These are phyloP conservation scores for Mycena rosella DNA, from an alignment of 768 basidiomycete genomes.

Conservation along the genomic window DNA sequence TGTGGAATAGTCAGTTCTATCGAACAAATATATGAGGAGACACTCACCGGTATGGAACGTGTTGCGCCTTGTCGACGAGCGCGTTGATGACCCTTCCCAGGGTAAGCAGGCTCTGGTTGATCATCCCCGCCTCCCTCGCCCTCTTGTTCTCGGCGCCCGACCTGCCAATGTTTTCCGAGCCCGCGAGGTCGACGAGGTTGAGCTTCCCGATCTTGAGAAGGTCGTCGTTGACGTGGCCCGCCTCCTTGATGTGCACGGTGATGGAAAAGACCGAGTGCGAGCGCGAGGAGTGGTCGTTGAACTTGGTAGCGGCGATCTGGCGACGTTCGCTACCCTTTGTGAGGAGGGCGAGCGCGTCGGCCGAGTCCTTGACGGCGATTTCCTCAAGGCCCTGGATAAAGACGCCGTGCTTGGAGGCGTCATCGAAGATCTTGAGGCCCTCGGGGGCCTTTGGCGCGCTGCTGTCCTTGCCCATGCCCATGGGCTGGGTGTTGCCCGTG, in stretches of 20 bases:
- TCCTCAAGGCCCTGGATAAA: slow-evolving; percentile 97
- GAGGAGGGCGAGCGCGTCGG: slow-evolving; percentile 86
- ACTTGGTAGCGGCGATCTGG: slow-evolving; percentile 95
- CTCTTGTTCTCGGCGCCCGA: slow-evolving; percentile 96
- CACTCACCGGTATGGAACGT: slow-evolving; percentile 92
- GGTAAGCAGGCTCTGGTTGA: slow-evolving; percentile 97
- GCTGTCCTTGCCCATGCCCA: slow-evolving; percentile 68
- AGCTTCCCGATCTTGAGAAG: slow-evolving; percentile 94
- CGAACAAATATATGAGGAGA: slow-evolving; percentile 3
- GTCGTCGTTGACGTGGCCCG: slow-evolving; percentile 83
- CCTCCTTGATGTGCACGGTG: slow-evolving; percentile 92
- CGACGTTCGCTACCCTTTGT: slow-evolving; percentile 91
- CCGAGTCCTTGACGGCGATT: slow-evolving; percentile 82
- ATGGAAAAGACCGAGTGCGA: slow-evolving; percentile 99
- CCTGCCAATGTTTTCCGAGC: slow-evolving; percentile 96
- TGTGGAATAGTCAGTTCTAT: slow-evolving; percentile 43
- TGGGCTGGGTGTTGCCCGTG: slow-evolving; percentile 76
- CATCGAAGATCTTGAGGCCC: slow-evolving; percentile 93
- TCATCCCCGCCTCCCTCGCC: slow-evolving; percentile 98
- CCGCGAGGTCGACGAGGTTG: slow-evolving; percentile 97
- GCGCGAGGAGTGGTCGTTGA: slow-evolving; percentile 97
- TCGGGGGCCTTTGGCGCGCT: slow-evolving; percentile 59
- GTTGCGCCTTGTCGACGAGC: slow-evolving; percentile 90
- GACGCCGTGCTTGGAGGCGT: slow-evolving; percentile 87
- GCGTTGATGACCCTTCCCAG: slow-evolving; percentile 97